phyloP scores from a whole-genome alignment of 306 rosid species.

The Rosa lucieae region DNA sequence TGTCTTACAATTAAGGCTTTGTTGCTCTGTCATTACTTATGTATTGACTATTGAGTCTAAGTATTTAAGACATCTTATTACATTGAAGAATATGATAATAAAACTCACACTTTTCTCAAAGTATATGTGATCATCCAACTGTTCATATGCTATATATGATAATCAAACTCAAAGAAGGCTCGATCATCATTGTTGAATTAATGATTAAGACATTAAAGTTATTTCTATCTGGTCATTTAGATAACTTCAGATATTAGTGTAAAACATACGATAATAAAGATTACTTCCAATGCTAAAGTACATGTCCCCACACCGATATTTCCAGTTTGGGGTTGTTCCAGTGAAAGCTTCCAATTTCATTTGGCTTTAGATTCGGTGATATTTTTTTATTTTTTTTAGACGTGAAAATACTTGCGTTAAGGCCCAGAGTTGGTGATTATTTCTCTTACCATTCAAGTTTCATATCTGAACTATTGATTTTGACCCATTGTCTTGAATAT shows the following conservation, averaged over 20 bases:
- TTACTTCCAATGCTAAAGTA: not conserved
- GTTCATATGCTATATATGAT: not conserved
- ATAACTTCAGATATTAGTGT: no score
- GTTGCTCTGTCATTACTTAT: no score
- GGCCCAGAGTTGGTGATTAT: not conserved
- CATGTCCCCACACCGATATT: not conserved
- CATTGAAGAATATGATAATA: no score
- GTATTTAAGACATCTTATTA: not conserved
- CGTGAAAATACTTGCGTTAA: no score
- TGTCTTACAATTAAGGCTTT: not conserved
- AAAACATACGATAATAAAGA: not conserved
- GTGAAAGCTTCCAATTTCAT: not conserved
- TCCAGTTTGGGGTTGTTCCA: not conserved
- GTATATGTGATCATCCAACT: not conserved
- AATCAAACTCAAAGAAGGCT: not conserved
- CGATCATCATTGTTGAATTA: not conserved
- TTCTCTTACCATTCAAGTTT: not conserved
- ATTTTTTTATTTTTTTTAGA: no score
- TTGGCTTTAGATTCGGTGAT: not conserved
- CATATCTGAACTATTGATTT: not conserved
- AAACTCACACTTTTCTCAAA: not conserved
- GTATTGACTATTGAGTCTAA: not conserved
- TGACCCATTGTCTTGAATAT: not conserved
- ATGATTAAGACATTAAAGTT: no score
- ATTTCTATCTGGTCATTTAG: no score